A percentile compares a stretch with the other conserved stretches of the same genome.
Conservation (phyloP, 768 basidiomycete genomes). For the Amanita polypyramis region DNA sequence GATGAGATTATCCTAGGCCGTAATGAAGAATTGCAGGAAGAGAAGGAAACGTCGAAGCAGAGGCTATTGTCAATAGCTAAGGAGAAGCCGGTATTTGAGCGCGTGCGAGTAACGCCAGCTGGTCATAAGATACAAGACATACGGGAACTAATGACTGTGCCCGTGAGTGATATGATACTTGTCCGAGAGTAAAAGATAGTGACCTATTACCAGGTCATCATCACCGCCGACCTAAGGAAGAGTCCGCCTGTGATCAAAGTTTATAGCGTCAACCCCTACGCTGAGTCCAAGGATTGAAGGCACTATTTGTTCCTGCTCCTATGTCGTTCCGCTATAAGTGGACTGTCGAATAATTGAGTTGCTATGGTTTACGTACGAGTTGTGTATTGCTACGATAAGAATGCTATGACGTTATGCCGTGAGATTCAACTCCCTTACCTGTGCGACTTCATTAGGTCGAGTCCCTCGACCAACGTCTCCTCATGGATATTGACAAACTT, state of each 20-base stretch:
- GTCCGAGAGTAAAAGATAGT: neutral
- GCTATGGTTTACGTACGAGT: neutral
- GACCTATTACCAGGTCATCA: slow-evolving; percentile 58
- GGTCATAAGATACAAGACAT: slow-evolving; percentile 98
- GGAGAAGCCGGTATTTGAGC: slow-evolving; percentile 73
- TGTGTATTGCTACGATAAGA: slow-evolving; percentile 1
- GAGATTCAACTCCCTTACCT: neutral
- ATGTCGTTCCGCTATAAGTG: neutral
- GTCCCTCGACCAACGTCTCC: neutral
- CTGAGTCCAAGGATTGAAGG: slow-evolving; percentile 34
- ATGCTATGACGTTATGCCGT: slow-evolving; percentile 7
- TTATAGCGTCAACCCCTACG: slow-evolving; percentile 90
- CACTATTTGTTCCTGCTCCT: neutral
- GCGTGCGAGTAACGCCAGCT: slow-evolving; percentile 54
- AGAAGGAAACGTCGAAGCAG: slow-evolving; percentile 65
- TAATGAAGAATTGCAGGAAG: slow-evolving; percentile 23
- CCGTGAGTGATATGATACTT: slow-evolving; percentile 41
- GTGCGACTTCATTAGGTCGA: neutral
- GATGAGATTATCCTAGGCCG: slow-evolving; percentile 78
- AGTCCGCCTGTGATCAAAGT: slow-evolving; percentile 96
- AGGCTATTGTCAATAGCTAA: slow-evolving; percentile 68
- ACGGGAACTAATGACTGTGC: slow-evolving; percentile 85
- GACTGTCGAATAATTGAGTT: neutral
- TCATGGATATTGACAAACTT: slow-evolving; percentile 41
- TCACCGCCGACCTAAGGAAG: slow-evolving; percentile 92